Evolutionary conservation across 2,329 filamentous ascomycete species (phyloP).

Genomic region (Teratosphaeria destructans): DNA sequence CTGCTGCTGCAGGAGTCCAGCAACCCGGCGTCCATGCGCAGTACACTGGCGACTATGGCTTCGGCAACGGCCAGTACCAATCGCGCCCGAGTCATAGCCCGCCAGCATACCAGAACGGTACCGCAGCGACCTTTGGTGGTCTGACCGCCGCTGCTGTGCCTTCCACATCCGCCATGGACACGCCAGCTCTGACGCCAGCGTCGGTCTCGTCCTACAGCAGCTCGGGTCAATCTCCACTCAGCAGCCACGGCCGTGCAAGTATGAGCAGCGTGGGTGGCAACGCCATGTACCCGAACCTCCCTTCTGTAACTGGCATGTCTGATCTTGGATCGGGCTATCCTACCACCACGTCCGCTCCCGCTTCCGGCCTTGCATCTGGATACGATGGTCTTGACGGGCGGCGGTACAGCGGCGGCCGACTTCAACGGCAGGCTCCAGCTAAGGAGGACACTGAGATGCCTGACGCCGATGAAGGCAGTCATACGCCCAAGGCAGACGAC

Average conservation of each 20-base stretch:
- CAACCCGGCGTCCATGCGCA: constrained; percentile 59
- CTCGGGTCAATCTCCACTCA: constrained; percentile 67
- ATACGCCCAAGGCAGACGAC: constrained; percentile 25
- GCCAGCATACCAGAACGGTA: constrained; percentile 25
- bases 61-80: constrained; percentile 40
- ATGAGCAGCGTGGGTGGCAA: constrained; percentile 43
- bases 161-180: constrained; percentile 45
- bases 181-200: constrained; percentile 66
- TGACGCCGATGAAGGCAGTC: constrained; percentile 31
- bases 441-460: constrained; percentile 25
- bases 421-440: constrained; percentile 44
- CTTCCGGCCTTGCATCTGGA: constrained; percentile 57
- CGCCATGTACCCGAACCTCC: constrained; percentile 66
- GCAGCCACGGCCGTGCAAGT: constrained; percentile 49
- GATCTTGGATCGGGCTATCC: constrained; percentile 47
- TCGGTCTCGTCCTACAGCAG: constrained; percentile 62
- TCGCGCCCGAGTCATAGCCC: constrained; percentile 51
- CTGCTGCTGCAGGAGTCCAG: constrained; percentile 67
- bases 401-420: constrained; percentile 50
- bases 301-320: constrained; percentile 57
- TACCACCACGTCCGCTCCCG: constrained; percentile 54
- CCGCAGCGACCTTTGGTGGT: constrained; percentile 23
- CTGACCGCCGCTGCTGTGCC: constrained; percentile 23
- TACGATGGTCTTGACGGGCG: constrained; percentile 52
- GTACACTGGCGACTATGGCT: constrained; percentile 32